Evolutionary conservation across 306 rosid species (phyloP), one percentile per base, ranked within the genome.

Genomic region (Rubus idaeus): DNA sequence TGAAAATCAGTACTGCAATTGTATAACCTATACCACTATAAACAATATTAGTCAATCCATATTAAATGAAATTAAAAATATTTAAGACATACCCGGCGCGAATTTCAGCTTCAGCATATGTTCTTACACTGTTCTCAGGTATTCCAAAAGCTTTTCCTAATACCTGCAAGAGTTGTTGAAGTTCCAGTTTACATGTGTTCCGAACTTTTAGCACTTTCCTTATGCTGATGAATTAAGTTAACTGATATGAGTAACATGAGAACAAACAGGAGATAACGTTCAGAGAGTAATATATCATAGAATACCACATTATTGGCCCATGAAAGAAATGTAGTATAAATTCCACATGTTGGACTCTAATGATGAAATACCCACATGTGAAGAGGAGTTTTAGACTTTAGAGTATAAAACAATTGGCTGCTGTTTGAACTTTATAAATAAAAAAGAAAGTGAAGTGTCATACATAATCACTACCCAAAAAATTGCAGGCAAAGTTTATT

Each of bases 101-200:
- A 83, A 95, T 90, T 89, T 95, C 97, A 42, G 97, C 98, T 84
- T 95, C 97, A 42, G 97, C 89, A 71, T 89, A 95, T 77, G 97
- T 95, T 75, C 89, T 84, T 79, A 90, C 88, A 81, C 87, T 92
- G 82, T 88, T 92, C 75, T 92, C 98, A 74, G 97, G 97, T 79
- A 95, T 87, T 79, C 96, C 90, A 47, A 95, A 84, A 78, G 98
- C 97, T 75, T 84, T 90, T 71, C 98, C 98, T 60, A 95, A 87
- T 55, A 79, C 72, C 98, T 92, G 92, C 79, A 80, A 88, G 51
- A 79, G 35, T 49, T 55, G 75, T 53, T 18, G n/a, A 20, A 63
- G 68, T 14, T 71, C 35, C 58, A 56, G 18, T 44, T 70, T 37
- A 51, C 53, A 12, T 56, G 1, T 41, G 80, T 58, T 57, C 56